Conservation (phyloP, 2,329 filamentous ascomycete genomes). For the Neonectria hederae region DNA sequence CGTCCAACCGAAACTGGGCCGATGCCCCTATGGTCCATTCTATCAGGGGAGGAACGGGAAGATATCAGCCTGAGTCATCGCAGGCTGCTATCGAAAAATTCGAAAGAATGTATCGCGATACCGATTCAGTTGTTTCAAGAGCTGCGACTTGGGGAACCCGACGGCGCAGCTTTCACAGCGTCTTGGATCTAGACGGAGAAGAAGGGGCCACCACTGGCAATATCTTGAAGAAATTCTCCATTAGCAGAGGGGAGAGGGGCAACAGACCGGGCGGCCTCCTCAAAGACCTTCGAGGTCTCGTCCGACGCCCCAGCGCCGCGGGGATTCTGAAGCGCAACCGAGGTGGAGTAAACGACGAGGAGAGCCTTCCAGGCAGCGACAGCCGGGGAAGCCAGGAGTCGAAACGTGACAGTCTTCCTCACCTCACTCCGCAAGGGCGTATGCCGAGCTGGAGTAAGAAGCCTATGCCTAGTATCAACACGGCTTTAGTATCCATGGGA, state of each 20-base stretch:
- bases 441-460: constrained; percentile 64
- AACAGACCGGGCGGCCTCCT: constrained; percentile 60
- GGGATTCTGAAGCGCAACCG: constrained; percentile 58
- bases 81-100: constrained; percentile 64
- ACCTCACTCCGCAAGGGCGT: constrained; percentile 61
- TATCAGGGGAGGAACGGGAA: constrained; percentile 50
- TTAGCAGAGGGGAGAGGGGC: constrained; percentile 58
- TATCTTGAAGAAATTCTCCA: constrained; percentile 69
- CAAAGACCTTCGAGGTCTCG: constrained; percentile 59
- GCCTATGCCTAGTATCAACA: constrained; percentile 66
- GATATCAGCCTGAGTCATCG: constrained; percentile 60
- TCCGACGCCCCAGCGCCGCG: constrained; percentile 59
- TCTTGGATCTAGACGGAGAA: constrained; percentile 63
- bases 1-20: constrained; percentile 58
- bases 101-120: constrained; percentile 62
- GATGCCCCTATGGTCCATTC: constrained; percentile 57
- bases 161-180: constrained; percentile 69
- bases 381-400: constrained; percentile 43
- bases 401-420: constrained; percentile 55
- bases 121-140: constrained; percentile 67
- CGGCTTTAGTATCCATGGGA: constrained; percentile 65
- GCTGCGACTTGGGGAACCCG: constrained; percentile 77
- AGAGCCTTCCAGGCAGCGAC: constrained; percentile 36
- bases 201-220: constrained; percentile 67
- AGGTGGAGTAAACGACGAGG: constrained; percentile 50